A percentile compares a stretch with the other conserved stretches of the same genome.
Conservation (phyloP, 139 green algal species). For the Micractinium conductrix region DNA sequence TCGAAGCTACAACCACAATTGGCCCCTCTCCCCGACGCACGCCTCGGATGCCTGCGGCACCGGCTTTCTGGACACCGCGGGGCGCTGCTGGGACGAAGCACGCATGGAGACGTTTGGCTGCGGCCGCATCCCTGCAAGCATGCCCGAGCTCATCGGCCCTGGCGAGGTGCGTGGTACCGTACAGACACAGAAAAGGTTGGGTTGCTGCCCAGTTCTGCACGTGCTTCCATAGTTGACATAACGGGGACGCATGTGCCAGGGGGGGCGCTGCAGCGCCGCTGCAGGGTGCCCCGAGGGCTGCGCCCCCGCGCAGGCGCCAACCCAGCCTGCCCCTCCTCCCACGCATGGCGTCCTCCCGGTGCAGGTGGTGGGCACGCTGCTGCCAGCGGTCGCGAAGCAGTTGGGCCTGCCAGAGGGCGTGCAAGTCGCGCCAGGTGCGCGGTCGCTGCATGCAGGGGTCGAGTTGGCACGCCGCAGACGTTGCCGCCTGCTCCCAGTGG, state of each 20-base stretch:
- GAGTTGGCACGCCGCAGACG: no score
- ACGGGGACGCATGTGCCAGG: no score
- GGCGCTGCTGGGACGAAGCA: constrained; percentile 52
- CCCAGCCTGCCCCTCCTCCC: no score
- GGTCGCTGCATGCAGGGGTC: no score
- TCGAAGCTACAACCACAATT: no score
- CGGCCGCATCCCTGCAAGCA: constrained; percentile 37
- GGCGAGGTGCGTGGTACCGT: constrained; percentile 50
- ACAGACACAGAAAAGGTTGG: neutral
- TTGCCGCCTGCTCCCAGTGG: no score
- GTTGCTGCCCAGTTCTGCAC: no score
- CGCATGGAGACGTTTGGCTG: constrained; percentile 67
- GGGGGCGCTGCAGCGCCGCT: no score
- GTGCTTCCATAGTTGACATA: no score
- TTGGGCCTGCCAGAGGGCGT: constrained; percentile 65
- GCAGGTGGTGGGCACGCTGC: constrained; percentile 68
- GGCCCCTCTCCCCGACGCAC: neutral
- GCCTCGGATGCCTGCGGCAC: constrained; percentile 82
- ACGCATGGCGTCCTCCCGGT: no score
- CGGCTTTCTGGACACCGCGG: constrained; percentile 66
- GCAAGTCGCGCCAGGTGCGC: constrained; percentile 66
- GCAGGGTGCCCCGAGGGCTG: no score
- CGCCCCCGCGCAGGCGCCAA: no score
- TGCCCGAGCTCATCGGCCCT: constrained; percentile 68
- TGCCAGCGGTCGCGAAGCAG: constrained; percentile 52